These are phyloP conservation scores for Aureobasidium lini DNA, from an alignment of 2,329 filamentous ascomycete species.

Conservation along the genomic window DNA sequence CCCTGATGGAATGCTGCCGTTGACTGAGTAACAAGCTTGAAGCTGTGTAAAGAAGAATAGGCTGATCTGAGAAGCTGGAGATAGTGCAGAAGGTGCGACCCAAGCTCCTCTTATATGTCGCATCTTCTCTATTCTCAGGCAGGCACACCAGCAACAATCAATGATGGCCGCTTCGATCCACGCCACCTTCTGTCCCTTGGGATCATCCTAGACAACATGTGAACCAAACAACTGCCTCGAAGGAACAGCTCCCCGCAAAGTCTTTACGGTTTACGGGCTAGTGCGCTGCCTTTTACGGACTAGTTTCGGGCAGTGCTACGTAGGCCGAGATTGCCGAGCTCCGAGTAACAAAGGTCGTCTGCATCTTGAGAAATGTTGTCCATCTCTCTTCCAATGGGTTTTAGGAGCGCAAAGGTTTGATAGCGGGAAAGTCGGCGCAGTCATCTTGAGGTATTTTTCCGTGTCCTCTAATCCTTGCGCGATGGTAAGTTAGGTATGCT, in stretches of 20 bases:
- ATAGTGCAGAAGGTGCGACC: neutral
- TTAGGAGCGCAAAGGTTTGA: neutral
- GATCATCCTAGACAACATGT: neutral
- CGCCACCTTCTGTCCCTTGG: neutral
- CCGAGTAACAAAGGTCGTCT: neutral
- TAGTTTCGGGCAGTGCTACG: neutral
- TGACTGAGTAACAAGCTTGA: neutral
- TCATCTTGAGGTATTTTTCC: neutral
- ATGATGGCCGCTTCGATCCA: neutral
- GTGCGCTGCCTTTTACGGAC: neutral
- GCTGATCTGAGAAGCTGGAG: neutral
- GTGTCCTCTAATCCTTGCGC: neutral
- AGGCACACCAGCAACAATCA: conserved; percentile 12
- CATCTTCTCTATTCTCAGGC: neutral
- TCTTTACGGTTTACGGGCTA: neutral
- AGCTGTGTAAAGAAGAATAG: neutral
- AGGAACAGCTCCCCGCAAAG: neutral
- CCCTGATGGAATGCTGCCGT: conserved; percentile 3
- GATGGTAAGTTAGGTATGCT: neutral
- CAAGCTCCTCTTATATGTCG: conserved; percentile 5
- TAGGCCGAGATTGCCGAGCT: conserved; percentile 10
- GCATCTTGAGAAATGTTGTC: conserved; percentile 5
- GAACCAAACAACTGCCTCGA: conserved; percentile 7
- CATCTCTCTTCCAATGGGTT: neutral
- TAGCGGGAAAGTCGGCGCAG: neutral